Conservation (phyloP, 305 asterid genomes). For the Fraxinus latifolia region DNA sequence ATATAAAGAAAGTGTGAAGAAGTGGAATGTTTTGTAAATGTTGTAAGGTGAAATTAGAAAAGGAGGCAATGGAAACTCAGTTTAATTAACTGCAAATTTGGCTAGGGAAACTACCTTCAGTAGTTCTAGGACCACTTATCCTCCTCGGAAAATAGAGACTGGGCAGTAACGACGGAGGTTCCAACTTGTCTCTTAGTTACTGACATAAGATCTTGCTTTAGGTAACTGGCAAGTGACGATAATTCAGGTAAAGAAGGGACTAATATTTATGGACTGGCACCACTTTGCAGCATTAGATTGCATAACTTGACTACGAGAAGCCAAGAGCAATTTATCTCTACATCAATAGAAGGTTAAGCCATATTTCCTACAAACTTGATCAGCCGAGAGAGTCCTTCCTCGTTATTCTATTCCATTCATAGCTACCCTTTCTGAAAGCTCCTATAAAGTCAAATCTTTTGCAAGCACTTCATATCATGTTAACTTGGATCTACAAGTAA, state of each 20-base stretch:
- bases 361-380: not conserved
- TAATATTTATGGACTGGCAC: not conserved
- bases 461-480: not conserved
- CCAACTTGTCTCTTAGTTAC: not conserved
- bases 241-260: not conserved
- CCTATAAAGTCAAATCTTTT: not conserved
- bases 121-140: not conserved
- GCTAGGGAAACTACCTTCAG: not conserved
- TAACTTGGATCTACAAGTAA: not conserved
- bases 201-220: not conserved
- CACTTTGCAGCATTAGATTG: not conserved
- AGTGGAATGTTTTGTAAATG: not conserved
- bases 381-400: not conserved
- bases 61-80: not conserved
- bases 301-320: not conserved
- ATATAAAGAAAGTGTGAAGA: not conserved
- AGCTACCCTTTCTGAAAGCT: not conserved
- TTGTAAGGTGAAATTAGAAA: not conserved
- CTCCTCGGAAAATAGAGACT: not conserved
- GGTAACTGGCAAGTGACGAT: not conserved
- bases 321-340: not conserved
- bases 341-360: not conserved
- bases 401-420: not conserved
- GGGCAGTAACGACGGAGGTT: not conserved
- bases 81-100: not conserved